Conservation (phyloP, 2,329 filamentous ascomycete genomes). For the Cryphonectria japonica region DNA sequence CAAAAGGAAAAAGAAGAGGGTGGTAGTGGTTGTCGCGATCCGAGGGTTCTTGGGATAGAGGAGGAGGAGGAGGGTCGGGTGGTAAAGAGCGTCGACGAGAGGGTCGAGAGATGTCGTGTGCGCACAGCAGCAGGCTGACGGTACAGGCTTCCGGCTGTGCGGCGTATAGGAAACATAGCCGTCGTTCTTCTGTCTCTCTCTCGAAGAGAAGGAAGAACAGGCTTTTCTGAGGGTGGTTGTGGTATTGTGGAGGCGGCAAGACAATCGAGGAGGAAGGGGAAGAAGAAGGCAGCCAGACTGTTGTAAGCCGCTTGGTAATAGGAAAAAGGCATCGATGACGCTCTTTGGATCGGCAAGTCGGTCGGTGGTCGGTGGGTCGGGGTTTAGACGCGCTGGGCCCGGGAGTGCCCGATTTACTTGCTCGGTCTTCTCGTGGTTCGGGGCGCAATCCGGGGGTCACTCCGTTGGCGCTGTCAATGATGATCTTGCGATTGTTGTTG, state of each 20-base stretch:
- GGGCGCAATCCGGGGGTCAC: not conserved
- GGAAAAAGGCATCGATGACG: not conserved
- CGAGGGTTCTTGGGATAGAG: no score
- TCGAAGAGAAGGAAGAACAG: not conserved
- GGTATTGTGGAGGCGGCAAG: not conserved
- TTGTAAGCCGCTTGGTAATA: not conserved
- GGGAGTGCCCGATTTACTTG: not conserved
- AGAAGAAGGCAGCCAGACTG: not conserved
- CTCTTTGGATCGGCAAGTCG: not conserved
- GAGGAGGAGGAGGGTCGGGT: conserved; percentile 6
- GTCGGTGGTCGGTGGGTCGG: not conserved
- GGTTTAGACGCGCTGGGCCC: not conserved
- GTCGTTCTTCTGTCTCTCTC: not conserved
- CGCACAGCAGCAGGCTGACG: not conserved
- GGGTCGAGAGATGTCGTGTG: conserved; percentile 10
- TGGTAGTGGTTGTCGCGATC: not conserved
- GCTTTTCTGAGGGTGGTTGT: not conserved
- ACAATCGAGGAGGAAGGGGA: not conserved
- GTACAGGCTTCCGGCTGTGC: not conserved
- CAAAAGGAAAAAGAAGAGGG: not conserved
- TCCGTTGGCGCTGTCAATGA: not conserved
- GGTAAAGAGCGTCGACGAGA: not conserved
- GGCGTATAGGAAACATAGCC: not conserved
- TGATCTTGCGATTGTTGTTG: not conserved
- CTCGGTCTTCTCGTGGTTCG: not conserved